Evolutionary conservation across 2,329 filamentous ascomycete species (phyloP), one percentile per base, ranked within the genome.

Genomic region (Knufia fluminis): DNA sequence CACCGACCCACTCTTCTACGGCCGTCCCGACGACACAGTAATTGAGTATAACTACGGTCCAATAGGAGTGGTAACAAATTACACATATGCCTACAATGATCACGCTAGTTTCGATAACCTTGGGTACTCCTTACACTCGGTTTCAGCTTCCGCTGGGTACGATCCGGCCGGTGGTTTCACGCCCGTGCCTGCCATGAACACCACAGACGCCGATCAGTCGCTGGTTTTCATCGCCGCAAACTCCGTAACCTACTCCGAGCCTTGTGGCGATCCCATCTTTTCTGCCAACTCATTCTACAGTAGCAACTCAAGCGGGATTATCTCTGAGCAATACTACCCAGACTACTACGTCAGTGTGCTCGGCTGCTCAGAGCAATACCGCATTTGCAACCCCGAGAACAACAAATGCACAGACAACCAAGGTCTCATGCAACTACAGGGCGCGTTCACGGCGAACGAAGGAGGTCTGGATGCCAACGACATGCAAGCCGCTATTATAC

Each of bases 181-280:
- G 12, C 49, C 49, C 6, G 31, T 48, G 10, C 19, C 42, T n/a
- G 42, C 28, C 7, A 3, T 51, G 3, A 51, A 41, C 20, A 39
- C n/a, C 8, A 47, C 49, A 4, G 23, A 47, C 19, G 33, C 43
- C n/a, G 49, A 51, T 23, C 32, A 48, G 9, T 48, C 31, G 4
- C n/a, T 51, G 4, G 20, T 51, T 3, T 51, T 51, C 44, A 40
- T 51, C 9, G 10, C 49, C 4, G 32, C 43, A 20, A 51, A 51
- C 35, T 51, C 49, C 8, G 38, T 51, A 20, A 4, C 6, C 8
- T 51, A 39, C 24, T 3, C 24, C 7, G 16, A 39, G 20, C 38
- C 49, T 20, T 23, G 17, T n/a, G 44, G 36, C 23, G 49, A 51
- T 28, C 42, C 49, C 2, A 23, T 51, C 24, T 51, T 51, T 20